Base-by-base conservation (phyloP, 139 green algal genomes). In the Chlorella sp. region DNA sequence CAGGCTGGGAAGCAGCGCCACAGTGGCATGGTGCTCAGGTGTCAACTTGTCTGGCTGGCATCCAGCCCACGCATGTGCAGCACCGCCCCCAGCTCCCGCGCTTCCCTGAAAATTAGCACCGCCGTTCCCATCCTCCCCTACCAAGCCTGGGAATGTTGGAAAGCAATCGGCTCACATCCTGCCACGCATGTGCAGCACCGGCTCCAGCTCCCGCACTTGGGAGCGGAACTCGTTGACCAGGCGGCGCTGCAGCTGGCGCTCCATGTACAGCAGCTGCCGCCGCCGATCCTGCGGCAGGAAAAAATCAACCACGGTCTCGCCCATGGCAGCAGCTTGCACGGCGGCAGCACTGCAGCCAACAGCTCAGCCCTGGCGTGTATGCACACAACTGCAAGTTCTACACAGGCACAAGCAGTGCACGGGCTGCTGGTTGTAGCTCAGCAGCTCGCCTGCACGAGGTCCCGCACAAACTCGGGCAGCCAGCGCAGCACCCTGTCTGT, bases 141-240 rank as follows among this genome's bases (percentile, higher is more conserved):
- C n/a, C n/a, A n/a, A n/a, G n/a, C n/a, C n/a, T n/a, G n/a, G n/a
- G n/a, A n/a, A n/a, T n/a, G n/a, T n/a, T n/a, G n/a, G 12, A 32
- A 39, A 25, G 1, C 65, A 30, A 15, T 60, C 9, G 15, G 3
- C 80, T 38, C 60, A 82, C 41, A 87, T 70, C 28, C 39, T 21
- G 30, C 86, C 86, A 0, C 86, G 73, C 2, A 39, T 62, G 51
- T 55, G 62, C 44, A 90, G 73, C 63, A 90, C 78, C 17, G 86
- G 86, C 64, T 85, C 81, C 56, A 85, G 74, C 28, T 67, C 62
- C 15, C 64, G 34, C 16, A 70, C 51, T 57, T 90, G 86, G 34
- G 74, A 39, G 3, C 74, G 25, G 36, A 88, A 87, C 70, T 90
- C 86, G 32, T 76, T 75, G 20, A 82, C 38, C 11, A 90, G 62